Conservation (phyloP, 768 basidiomycete genomes). For the Lentinus tigrinus region DNA sequence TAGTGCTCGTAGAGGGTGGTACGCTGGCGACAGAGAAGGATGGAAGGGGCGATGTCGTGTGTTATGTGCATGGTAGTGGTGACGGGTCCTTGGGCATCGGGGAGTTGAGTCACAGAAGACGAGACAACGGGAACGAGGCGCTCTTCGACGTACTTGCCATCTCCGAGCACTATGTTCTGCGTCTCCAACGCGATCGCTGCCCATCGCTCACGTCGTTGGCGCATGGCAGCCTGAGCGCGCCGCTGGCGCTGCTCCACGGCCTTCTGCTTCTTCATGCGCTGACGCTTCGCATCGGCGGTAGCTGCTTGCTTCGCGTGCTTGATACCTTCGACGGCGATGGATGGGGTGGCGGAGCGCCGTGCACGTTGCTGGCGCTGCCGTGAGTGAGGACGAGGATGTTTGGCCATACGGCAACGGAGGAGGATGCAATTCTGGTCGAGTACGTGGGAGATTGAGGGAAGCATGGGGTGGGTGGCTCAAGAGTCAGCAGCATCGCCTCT, state of each 20-base stretch:
- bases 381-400: slow-evolving; percentile 4
- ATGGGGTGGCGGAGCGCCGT: slow-evolving; percentile 4
- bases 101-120: slow-evolving; percentile 20
- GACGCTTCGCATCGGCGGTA: slow-evolving; percentile 5
- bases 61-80: slow-evolving; percentile 11
- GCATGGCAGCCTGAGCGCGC: background rate
- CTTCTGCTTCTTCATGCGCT: slow-evolving; percentile 6
- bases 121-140: slow-evolving; percentile 22
- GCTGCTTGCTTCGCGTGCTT: slow-evolving; percentile 4
- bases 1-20: slow-evolving; percentile 42
- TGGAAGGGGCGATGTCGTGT: slow-evolving; percentile 37
- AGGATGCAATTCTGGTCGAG: background rate
- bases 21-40: slow-evolving; percentile 35
- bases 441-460: slow-evolving; percentile 2
- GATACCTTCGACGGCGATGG: slow-evolving; percentile 5
- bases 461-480: slow-evolving; percentile 1
- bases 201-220: slow-evolving; percentile 28
- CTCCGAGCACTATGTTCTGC: slow-evolving; percentile 36
- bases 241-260: background rate
- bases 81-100: slow-evolving; percentile 18
- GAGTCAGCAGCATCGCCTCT: background rate
- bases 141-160: slow-evolving; percentile 41
- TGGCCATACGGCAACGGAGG: slow-evolving; percentile 7
- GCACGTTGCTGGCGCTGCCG: slow-evolving; percentile 12
- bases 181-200: slow-evolving; percentile 36